Conservation (phyloP, 768 basidiomycete genomes). For the Melanogaster broomeanus region DNA sequence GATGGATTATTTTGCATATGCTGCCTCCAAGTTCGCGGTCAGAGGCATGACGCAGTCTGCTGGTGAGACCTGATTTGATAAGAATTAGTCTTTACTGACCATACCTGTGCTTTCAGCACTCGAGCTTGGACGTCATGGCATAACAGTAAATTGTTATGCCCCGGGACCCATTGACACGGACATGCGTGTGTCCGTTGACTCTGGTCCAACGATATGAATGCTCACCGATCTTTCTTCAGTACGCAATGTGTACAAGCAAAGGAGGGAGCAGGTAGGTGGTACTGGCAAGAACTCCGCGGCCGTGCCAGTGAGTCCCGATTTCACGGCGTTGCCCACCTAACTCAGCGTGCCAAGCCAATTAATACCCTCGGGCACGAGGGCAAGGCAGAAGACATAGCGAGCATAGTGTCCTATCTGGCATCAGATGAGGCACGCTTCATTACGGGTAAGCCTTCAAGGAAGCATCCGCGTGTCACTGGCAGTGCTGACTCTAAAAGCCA, state of each 20-base stretch:
- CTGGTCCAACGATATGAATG: not conserved
- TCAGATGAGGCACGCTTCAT: slow-evolving; percentile 27
- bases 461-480: not conserved
- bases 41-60: slow-evolving; percentile 28
- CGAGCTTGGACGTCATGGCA: slow-evolving; percentile 27
- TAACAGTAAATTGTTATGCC: slow-evolving; percentile 37
- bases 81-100: not conserved
- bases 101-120: not conserved
- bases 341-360: not conserved
- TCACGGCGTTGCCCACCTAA: not conserved
- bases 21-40: slow-evolving; percentile 33
- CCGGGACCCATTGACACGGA: slow-evolving; percentile 31
- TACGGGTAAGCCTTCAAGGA: slow-evolving; percentile 17
- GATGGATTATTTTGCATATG: slow-evolving; percentile 19
- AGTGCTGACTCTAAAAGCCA: not conserved
- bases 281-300: not conserved
- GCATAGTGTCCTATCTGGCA: slow-evolving; percentile 27
- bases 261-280: not conserved
- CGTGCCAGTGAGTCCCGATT: not conserved
- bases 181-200: slow-evolving; percentile 6
- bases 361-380: slow-evolving; percentile 3
- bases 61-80: not conserved
- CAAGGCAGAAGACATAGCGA: slow-evolving; percentile 24
- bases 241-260: not conserved
- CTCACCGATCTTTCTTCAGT: not conserved